Percentiles rank a stretch among this genome's conserved stretches.
phyloP scores from a whole-genome alignment of 495 filamentous ascomycete genomes.

The Penicillium mononematosum region DNA sequence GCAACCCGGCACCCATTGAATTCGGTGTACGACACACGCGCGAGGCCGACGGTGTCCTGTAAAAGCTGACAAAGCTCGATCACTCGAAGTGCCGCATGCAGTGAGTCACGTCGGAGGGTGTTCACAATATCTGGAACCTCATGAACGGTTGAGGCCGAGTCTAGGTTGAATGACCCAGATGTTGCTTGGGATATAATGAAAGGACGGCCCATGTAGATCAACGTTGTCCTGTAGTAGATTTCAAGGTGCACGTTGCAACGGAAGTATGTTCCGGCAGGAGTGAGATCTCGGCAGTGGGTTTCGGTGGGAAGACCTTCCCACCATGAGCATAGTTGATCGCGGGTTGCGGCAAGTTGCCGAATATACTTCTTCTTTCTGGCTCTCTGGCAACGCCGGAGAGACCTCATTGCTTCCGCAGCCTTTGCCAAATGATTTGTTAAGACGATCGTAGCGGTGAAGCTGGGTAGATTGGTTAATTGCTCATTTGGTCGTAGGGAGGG shows the following conservation, averaged over 20 bases:
- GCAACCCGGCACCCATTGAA: conserved; percentile 22
- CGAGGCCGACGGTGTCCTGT: conserved; percentile 20
- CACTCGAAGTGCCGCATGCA: conserved; percentile 15
- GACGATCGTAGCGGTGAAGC: conserved; percentile 13
- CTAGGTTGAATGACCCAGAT: not conserved
- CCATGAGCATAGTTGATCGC: conserved; percentile 12
- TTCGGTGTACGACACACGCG: conserved; percentile 22
- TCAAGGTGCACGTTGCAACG: conserved; percentile 17
- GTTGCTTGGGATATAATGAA: conserved; percentile 11
- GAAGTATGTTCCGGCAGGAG: conserved; percentile 11
- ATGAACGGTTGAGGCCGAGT: not conserved
- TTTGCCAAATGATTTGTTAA: conserved; percentile 15
- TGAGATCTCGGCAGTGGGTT: conserved; percentile 17
- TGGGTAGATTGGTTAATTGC: conserved; percentile 8
- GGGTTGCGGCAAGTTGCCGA: conserved; percentile 10
- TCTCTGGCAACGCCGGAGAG: conserved; percentile 11
- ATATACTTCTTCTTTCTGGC: conserved; percentile 6
- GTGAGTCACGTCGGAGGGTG: conserved; percentile 11
- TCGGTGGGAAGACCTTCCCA: conserved; percentile 15
- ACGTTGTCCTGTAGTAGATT: conserved; percentile 8
- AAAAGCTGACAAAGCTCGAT: conserved; percentile 24
- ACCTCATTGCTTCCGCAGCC: conserved; percentile 11
- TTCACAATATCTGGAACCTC: conserved; percentile 1
- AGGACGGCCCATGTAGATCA: conserved; percentile 17
- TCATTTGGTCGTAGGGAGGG: conserved; percentile 1